Base-by-base conservation (phyloP, 2,329 filamentous ascomycete species). In the Nigrospora sphaerica region DNA sequence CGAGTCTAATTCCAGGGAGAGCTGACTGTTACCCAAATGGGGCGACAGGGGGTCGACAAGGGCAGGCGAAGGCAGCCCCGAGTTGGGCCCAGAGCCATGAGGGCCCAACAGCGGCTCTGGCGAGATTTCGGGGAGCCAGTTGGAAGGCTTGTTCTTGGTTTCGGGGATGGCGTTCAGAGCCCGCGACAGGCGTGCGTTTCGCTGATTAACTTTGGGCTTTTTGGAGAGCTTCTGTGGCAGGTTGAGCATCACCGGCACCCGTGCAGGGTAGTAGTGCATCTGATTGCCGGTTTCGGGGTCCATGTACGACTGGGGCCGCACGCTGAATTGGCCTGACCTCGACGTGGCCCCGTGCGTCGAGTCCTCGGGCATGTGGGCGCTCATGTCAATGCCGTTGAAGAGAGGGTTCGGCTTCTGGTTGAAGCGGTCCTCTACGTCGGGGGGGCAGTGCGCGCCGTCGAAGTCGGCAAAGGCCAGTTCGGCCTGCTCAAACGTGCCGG, bases 201-300 rank as follows among this genome's bases (percentile, higher is more conserved):
- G 77, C 6, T 82, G 75, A 11, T 74, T 68, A 3, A 78, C 69
- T 45, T 85, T 78, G 10, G 85, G 81, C 44, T 82, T 77, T 57
- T 84, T 87, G 1, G 91, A 95, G 43, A 97, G 70, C 57, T 89
- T 87, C 39, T 90, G 89, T 1, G 93, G 93, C 12, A 98, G 71
- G 57, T 95, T 97, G 47, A 98, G 76, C 83, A 95, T 91, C 51
- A 86, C 84, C 3, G 93, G 93, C 3, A 98, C 93, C 1, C 89
- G 91, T 3, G 93, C 93, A 13, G 93, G 93, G 63, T 98, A 98
- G 66, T 85, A 97, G 11, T 95, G 81, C 88, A 97, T 95, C 55
- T 83, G 74, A 54, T 92, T 81, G 5, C 81, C 85, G 2, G 84
- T 84, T 23, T 75, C 71, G 2, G 80, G 80, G 58, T 83, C 74